Evolutionary conservation across 108 stramenopile species (phyloP), one percentile per base, ranked within the genome.

Genomic region (Nitzschia sp.): DNA sequence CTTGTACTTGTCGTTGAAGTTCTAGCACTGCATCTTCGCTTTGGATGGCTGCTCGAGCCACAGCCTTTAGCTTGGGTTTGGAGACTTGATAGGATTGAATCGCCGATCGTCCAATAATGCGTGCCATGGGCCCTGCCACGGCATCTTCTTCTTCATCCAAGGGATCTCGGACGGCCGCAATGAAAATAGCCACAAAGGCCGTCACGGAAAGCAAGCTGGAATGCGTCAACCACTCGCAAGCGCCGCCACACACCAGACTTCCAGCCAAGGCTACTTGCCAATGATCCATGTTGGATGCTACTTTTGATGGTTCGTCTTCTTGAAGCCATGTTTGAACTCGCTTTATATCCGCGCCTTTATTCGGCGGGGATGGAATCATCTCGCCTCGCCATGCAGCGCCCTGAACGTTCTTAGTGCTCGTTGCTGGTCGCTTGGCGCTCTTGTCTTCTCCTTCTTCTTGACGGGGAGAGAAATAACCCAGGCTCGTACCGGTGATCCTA

Each of bases 61-160:
- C 61, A 11, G 74, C 69, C 35, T 64, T 69, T 25, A 80, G 63
- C 35, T 71, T 80, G n/a, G 74, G 74, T 48, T 71, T 38, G 13
- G 74, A 46, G 0, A 46, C 34, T 54, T 80, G 53, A 9, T 71
- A 56, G 2, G 70, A 66, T 29, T 75, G 28, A 21, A 80, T 48
- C 5, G 79, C 73, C 2, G 59, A 13, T 54, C 79, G 63, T 31
- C 79, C 79, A 49, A 80, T 8, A n/a, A 71, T 27, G 64, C 79
- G 42, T 2, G 78, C 73, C 2, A 65, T 9, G 26, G 78, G 54
- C 32, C 78, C 78, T 9, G 72, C 62, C 49, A 51, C 4, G 17
- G 42, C 59, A 36, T 54, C 36, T 0, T 64, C 74, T 46, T 80
- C 79, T 33, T 71, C 70, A 23, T 75, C 74, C 21, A 80, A 27